These are phyloP conservation scores for Avicennia marina DNA, from an alignment of 257 asterid species.

Conservation along the genomic window DNA sequence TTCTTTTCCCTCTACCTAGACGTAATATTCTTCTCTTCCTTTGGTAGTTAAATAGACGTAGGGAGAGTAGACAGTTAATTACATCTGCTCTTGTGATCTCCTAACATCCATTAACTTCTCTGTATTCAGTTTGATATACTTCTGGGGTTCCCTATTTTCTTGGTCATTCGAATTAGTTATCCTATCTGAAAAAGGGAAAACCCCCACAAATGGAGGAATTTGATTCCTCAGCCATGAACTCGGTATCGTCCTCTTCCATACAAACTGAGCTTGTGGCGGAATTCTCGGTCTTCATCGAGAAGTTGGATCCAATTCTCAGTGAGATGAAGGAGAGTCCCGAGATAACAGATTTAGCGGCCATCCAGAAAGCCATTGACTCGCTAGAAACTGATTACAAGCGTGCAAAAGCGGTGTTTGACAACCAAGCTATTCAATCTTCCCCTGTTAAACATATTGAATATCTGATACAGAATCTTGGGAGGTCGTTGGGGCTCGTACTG, in stretches of 20 bases:
- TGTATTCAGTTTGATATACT: too few relatives aligned
- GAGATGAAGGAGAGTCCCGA: constrained; percentile 43
- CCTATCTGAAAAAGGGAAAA: too few relatives aligned
- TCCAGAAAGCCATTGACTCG: constrained; percentile 61
- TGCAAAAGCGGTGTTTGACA: constrained; percentile 36
- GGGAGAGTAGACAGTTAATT: too few relatives aligned
- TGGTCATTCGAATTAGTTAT: too few relatives aligned
- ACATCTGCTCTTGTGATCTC: too few relatives aligned
- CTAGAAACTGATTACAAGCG: constrained; percentile 54
- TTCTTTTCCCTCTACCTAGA: too few relatives aligned
- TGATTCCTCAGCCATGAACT: constrained; percentile 34
- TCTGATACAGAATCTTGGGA: constrained; percentile 56
- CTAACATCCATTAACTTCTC: too few relatives aligned
- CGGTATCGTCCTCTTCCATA: constrained; percentile 43
- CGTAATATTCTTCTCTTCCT: too few relatives aligned
- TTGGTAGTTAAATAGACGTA: too few relatives aligned
- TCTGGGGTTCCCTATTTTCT: too few relatives aligned
- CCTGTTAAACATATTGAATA: constrained; percentile 55
- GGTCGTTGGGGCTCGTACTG: constrained; percentile 78
- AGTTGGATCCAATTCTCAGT: constrained; percentile 48
- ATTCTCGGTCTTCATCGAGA: constrained; percentile 51
- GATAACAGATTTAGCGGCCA: constrained; percentile 29
- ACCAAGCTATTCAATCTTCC: constrained; percentile 28
- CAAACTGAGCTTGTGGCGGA: constrained; percentile 48
- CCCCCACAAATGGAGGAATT: constrained; percentile 25